Base-by-base conservation (phyloP, 176 grass and related monocot species). In the Oryza brachyantha region DNA sequence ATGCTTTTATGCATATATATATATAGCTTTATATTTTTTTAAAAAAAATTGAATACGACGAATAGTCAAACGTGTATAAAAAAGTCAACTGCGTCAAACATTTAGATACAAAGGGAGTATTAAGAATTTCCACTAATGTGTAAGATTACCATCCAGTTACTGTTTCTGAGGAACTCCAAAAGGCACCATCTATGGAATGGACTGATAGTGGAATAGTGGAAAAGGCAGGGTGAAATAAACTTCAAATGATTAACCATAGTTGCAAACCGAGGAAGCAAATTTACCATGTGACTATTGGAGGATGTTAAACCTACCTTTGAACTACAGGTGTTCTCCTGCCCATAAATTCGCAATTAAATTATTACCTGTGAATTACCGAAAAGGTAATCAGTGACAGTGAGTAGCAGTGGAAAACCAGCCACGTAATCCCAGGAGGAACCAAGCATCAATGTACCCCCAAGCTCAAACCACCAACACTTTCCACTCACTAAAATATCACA, bases 401-500 rank as follows among this genome's bases (percentile, higher is more conserved):
- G 62, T 4, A 29, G 63, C 5, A 58, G 64, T 42, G 75, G 67
- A 26, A 64, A 29, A 76, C 50, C 57, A 65, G 28, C 77, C 64
- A 80, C 19, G 81, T 22, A 80, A 81, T 71, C 13, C 29, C 70
- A 75, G 35, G 34, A 75, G 35, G 34, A 57, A 70, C 57, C 36
- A 84, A 58, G 63, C 39, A 37, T 16, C 50, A 48, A 14, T 69
- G 38, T 57, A 10, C 66, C 66, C 22, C n/a, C 65, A 66, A 66
- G 16, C 58, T 61, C 17, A 81, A 81, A 89, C 82, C 66, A 48
- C 72, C 73, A 81, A 37, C 57, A 72, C 27, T 72, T 77, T 45
- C 60, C 72, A 45, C 26, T 81, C 61, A 61, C 62, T 80, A 88
- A 71, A 81, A 68, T 76, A 88, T 62, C 71, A 71, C 31, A 38